Conservation (phyloP, 768 basidiomycete genomes). For the Mycena filopes region DNA sequence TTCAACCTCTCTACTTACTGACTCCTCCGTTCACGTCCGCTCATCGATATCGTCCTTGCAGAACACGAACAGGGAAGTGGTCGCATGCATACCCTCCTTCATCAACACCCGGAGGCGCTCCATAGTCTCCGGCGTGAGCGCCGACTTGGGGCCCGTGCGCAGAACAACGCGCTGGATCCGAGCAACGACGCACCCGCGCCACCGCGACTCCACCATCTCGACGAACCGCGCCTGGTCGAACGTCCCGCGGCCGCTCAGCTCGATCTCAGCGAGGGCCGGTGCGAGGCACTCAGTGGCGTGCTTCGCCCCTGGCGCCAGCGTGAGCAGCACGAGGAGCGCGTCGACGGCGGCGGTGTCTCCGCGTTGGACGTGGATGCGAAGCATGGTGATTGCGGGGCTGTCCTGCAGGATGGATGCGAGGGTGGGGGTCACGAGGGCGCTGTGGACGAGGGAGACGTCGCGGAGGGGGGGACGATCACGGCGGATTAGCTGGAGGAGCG, state of each 20-base stretch:
- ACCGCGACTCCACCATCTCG: constrained; percentile 9
- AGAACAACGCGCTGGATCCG: no score
- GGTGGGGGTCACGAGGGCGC: constrained; percentile 1
- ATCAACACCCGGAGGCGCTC: no score
- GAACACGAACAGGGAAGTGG: no score
- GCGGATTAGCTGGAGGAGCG: background rate
- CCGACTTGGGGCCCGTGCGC: no score
- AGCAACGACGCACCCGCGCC: background rate
- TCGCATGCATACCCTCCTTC: no score
- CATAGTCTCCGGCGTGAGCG: no score
- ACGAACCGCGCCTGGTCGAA: background rate
- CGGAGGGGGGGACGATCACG: constrained; percentile 4
- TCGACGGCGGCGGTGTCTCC: constrained; percentile 9
- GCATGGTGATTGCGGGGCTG: background rate
- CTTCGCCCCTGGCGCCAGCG: background rate
- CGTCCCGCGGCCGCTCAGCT: constrained; percentile 7
- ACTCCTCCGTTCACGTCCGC: no score
- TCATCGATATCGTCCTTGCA: no score
- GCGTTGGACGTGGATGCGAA: constrained; percentile 3
- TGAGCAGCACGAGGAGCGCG: background rate
- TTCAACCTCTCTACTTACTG: no score
- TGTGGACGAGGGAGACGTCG: constrained; percentile 5
- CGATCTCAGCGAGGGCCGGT: constrained; percentile 8
- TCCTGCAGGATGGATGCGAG: constrained; percentile 6
- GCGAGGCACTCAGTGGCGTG: background rate